A percentile compares a stretch with the other conserved stretches of the same genome.
These are phyloP conservation scores for Bruguiera gymnorhiza DNA, from an alignment of 345 rosid species.

Conservation along the genomic window DNA sequence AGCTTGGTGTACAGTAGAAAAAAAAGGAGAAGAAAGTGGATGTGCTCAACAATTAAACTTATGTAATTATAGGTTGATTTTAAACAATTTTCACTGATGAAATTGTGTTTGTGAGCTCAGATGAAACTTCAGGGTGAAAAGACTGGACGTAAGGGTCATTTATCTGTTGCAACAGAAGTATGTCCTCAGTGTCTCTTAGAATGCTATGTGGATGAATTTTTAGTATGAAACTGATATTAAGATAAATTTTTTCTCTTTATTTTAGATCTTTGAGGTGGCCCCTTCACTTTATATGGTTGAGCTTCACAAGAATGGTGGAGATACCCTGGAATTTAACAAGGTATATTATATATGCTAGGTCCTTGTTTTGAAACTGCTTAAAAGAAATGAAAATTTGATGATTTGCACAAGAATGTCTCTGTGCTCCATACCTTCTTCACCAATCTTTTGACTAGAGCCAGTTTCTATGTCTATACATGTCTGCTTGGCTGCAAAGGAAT, in stretches of 20 bases:
- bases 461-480: not conserved
- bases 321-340: constrained; percentile 96
- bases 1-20: not conserved
- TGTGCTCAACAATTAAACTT: not conserved
- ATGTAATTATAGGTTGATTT: not conserved
- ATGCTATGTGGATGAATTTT: not conserved
- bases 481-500: not conserved
- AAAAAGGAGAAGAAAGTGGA: not conserved
- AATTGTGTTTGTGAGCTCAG: constrained; percentile 32
- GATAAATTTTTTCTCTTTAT: not conserved
- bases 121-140: constrained; percentile 90
- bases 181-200: constrained; percentile 1
- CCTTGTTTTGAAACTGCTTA: not conserved
- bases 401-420: not conserved
- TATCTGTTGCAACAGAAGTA: constrained; percentile 92
- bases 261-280: constrained; percentile 90
- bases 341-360: constrained; percentile 28
- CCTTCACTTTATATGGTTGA: constrained; percentile 97
- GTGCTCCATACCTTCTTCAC: not conserved
- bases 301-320: constrained; percentile 90
- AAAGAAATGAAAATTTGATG: not conserved
- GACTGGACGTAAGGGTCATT: constrained; percentile 98
- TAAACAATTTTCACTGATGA: constrained; percentile 9
- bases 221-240: constrained; percentile 1
- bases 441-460: not conserved